Percentiles rank a stretch among this genome's conserved stretches.
phyloP scores from a whole-genome alignment of 106 monocot species.

The Platanthera guangdongensis region DNA sequence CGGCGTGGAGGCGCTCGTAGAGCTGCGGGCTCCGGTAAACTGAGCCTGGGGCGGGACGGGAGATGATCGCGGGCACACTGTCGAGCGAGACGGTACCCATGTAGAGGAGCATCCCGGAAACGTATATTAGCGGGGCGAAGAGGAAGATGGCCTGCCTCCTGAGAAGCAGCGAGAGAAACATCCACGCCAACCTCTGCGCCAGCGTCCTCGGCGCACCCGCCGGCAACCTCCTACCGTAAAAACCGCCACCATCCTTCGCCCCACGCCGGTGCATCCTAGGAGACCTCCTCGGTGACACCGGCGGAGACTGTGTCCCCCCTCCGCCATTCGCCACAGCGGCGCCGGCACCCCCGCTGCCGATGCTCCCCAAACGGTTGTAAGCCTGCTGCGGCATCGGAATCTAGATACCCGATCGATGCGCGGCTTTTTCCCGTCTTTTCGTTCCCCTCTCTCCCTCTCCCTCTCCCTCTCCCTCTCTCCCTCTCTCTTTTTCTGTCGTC shows the following conservation, averaged over 20 bases:
- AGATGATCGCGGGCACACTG: constrained; percentile 59
- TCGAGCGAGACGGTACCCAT: constrained; percentile 89
- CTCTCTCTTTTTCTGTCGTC: neutral
- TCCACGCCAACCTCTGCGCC: constrained; percentile 41
- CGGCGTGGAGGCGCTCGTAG: constrained; percentile 46
- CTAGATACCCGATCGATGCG: neutral
- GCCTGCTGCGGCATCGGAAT: constrained; percentile 21
- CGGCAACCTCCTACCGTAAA: constrained; percentile 8
- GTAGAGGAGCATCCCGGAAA: constrained; percentile 74
- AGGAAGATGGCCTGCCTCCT: constrained; percentile 80
- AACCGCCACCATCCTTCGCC: constrained; percentile 8
- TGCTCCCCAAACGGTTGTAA: constrained; percentile 50
- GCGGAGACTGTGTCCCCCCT: constrained; percentile 46
- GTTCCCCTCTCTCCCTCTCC: neutral
- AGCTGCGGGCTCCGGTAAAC: constrained; percentile 82
- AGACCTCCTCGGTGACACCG: constrained; percentile 44
- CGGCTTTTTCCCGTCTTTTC: neutral
- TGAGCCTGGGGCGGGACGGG: constrained; percentile 48
- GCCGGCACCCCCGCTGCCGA: constrained; percentile 23
- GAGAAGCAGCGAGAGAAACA: constrained; percentile 51
- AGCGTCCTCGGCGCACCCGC: constrained; percentile 15
- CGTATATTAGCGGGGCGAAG: constrained; percentile 86
- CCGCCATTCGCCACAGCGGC: constrained; percentile 3
- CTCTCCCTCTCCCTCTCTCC: neutral
- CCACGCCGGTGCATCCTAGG: constrained; percentile 19